Evolutionary conservation across 2,329 filamentous ascomycete species (phyloP).

Genomic region (Phyllosticta citribraziliensis): DNA sequence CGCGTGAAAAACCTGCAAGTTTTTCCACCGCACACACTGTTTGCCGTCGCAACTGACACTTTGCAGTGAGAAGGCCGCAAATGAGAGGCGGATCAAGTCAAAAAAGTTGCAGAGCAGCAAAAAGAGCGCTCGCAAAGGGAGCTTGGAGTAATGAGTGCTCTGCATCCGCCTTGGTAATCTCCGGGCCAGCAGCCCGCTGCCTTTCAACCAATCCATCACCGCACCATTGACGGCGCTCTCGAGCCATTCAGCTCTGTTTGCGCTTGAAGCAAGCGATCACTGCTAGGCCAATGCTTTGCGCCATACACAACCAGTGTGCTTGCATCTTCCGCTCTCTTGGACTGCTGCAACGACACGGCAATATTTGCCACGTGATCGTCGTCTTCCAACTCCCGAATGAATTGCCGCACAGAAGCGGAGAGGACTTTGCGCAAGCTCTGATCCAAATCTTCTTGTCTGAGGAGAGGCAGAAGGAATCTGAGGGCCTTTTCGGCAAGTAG

Average conservation of each 20-base stretch:
- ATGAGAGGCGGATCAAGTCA: constrained; percentile 45
- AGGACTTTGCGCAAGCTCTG: constrained; percentile 45
- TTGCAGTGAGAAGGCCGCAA: constrained; percentile 45
- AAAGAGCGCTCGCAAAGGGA: constrained; percentile 43
- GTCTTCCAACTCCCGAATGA: constrained; percentile 15
- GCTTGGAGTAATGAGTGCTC: constrained; percentile 2
- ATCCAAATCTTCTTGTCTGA: constrained; percentile 39
- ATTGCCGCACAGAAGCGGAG: constrained; percentile 30
- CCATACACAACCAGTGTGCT: constrained; percentile 18
- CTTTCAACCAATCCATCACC: neutral
- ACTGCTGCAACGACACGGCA: neutral
- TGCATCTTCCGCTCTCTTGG: constrained; percentile 17
- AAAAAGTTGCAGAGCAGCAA: constrained; percentile 55
- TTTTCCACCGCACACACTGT: neutral
- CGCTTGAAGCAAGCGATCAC: constrained; percentile 4
- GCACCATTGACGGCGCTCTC: neutral
- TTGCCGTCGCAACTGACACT: constrained; percentile 16
- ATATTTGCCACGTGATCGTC: constrained; percentile 5
- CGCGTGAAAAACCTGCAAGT: constrained; percentile 46
- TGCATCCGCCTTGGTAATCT: neutral
- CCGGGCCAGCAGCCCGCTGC: neutral
- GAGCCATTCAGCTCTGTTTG: neutral
- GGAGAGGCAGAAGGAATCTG: constrained; percentile 38
- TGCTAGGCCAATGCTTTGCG: constrained; percentile 9
- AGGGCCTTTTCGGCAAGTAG: constrained; percentile 39